phyloP scores from a whole-genome alignment of 352 stramenopile genomes.

The Halophytophthora polymorphica region DNA sequence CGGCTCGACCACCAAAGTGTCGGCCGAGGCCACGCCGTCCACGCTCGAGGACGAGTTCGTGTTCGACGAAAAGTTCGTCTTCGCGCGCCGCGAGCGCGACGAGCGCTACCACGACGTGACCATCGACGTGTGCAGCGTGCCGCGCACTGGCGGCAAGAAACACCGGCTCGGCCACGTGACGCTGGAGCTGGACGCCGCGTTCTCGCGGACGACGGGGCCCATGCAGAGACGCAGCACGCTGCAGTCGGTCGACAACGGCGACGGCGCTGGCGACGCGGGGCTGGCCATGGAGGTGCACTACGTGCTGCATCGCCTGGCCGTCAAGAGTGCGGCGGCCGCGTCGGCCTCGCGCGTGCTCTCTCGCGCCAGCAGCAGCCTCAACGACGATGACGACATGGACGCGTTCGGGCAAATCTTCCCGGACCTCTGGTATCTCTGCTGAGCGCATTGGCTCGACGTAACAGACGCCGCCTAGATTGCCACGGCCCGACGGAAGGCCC shows the following conservation, averaged over 20 bases:
- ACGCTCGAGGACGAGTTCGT: slow-evolving; percentile 17
- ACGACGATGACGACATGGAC: slow-evolving; percentile 50
- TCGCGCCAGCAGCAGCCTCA: slow-evolving; percentile 28
- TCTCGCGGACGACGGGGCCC: slow-evolving; percentile 16
- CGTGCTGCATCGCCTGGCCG: slow-evolving; percentile 37
- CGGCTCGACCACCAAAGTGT: slow-evolving; percentile 25
- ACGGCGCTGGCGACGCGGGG: no score
- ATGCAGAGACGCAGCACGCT: slow-evolving; percentile 23
- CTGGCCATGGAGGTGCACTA: slow-evolving; percentile 43
- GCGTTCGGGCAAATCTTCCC: slow-evolving; percentile 42
- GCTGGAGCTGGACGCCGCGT: slow-evolving; percentile 33
- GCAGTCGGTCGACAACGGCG: slow-evolving; percentile 9
- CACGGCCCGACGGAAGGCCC: no score
- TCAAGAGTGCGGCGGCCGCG: slow-evolving; percentile 24
- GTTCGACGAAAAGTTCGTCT: slow-evolving; percentile 48
- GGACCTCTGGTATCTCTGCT: slow-evolving; percentile 51
- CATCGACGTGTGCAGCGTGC: slow-evolving; percentile 28
- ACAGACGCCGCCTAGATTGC: no score
- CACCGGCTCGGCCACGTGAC: slow-evolving; percentile 26
- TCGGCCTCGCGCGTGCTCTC: slow-evolving; percentile 27
- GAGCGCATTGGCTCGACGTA: slow-evolving; percentile 3
- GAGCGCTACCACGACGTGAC: slow-evolving; percentile 27
- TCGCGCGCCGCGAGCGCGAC: slow-evolving; percentile 29
- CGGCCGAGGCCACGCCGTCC: slow-evolving; percentile 14
- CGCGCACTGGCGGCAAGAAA: slow-evolving; percentile 21